Evolutionary conservation across 2,329 filamentous ascomycete genomes (phyloP).

Genomic region (Dactylellina parvicollis): DNA sequence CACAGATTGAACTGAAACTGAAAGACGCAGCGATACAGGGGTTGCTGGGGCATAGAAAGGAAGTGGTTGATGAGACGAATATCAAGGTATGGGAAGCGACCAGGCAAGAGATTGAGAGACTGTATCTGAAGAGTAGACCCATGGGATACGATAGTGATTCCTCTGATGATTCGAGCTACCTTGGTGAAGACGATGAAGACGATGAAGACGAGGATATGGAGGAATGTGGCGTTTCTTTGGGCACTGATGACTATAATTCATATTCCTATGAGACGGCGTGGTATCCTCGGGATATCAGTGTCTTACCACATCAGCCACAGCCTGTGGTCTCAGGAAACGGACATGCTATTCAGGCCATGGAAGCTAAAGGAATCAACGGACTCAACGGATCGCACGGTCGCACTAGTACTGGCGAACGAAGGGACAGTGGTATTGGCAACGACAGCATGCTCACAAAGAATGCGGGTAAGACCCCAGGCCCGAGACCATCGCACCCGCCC

Average conservation of each 20-base stretch:
- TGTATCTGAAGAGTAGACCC: slow-evolving; percentile 1
- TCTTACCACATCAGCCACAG: neutral
- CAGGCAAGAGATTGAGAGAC: neutral
- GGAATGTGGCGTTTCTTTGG: slow-evolving; percentile 5
- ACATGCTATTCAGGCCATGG: neutral
- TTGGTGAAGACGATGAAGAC: neutral
- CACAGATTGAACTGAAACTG: slow-evolving; percentile 28
- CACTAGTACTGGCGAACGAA: neutral
- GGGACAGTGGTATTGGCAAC: neutral
- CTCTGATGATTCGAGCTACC: neutral
- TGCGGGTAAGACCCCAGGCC: slow-evolving; percentile 33
- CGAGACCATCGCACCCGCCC: neutral
- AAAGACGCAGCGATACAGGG: slow-evolving; percentile 30
- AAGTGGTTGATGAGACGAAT: slow-evolving; percentile 19
- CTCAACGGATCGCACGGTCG: too few species aligned
- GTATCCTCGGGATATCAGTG: too few species aligned
- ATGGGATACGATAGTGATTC: neutral
- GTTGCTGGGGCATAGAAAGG: slow-evolving; percentile 21
- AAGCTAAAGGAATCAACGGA: neutral
- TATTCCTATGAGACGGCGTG: too few species aligned
- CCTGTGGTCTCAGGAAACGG: neutral
- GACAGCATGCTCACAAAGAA: slow-evolving; percentile 27
- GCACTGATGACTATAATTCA: neutral
- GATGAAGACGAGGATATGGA: slow-evolving; percentile 5
- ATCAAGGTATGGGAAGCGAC: slow-evolving; percentile 23